Base-by-base conservation (phyloP, 768 basidiomycete genomes). In the Nidularia pulvinata region DNA sequence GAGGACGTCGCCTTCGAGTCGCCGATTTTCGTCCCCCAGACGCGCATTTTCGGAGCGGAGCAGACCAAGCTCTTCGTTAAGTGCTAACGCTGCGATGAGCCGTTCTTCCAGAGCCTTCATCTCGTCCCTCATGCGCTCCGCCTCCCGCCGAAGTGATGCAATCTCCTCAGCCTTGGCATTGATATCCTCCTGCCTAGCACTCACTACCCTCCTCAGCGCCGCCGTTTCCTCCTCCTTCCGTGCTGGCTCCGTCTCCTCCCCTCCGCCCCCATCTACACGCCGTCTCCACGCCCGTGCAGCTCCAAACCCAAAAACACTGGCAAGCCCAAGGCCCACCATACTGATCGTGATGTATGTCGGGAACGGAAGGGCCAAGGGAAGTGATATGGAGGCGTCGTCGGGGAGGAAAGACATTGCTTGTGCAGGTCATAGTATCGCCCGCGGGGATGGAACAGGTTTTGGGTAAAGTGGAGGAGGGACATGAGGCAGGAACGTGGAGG, bases 401-500 rank as follows among this genome's bases (percentile, higher is more conserved):
- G 37, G 7, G n/a, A 39, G n/a, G 37, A 39, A n/a, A 7, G 37
- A 39, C 37, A 39, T 39, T 7, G 9, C n/a, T 39, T 7, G 37
- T 39, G 37, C n/a, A n/a, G 37, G 7, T 39, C n/a, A 7, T 7
- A 7, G 37, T n/a, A 7, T 39, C n/a, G 37, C 37, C 7, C 37
- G n/a, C 37, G 7, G 7, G 37, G 37, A 39, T 19, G 19, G 33
- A 43, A 45, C 42, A 48, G 33, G 32, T 34, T 44, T 32, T 52
- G 19, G 30, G 45, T 51, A 43, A 35, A 9, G 49, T 19, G 4
- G 32, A 16, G 16, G 39, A 13, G 35, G 33, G 46, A 57, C 65
- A 70, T 70, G 71, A 69, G 71, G 71, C 65, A 54, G 51, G 65
- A 65, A 70, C 69, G 69, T 72, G 69, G 62, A 57, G 43, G 46